Evolutionary conservation across 2,329 filamentous ascomycete species (phyloP).

Genomic region (Alternaria panax): DNA sequence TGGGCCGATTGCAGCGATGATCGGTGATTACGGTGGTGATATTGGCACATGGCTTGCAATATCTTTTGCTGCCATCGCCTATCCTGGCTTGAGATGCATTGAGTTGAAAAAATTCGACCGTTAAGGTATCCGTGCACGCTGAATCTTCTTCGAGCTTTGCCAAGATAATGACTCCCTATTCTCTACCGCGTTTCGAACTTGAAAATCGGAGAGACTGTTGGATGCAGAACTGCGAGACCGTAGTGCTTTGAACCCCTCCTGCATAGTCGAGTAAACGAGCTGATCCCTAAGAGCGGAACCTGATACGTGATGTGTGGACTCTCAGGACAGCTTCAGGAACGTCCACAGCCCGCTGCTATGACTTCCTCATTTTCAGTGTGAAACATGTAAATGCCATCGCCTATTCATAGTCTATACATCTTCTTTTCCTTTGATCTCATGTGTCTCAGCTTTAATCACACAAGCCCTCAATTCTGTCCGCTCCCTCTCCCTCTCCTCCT

Average conservation of each 20-base stretch:
- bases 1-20: not conserved
- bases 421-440: constrained; percentile 21
- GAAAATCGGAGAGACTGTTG: not conserved
- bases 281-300: not conserved
- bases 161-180: not conserved
- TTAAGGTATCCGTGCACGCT: not conserved
- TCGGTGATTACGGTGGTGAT: not conserved
- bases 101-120: not conserved
- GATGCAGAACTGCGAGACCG: not conserved
- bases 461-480: constrained; percentile 9
- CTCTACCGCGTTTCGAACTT: not conserved
- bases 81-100: not conserved
- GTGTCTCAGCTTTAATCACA: not conserved
- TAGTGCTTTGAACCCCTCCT: not conserved
- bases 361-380: not conserved
- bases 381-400: not conserved
- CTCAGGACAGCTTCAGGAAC: not conserved
- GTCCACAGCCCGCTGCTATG: not conserved
- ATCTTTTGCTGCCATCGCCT: not conserved
- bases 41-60: not conserved
- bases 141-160: not conserved
- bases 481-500: constrained; percentile 30
- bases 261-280: not conserved
- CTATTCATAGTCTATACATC: constrained; percentile 5
- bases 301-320: not conserved